Percentiles rank a stretch among this genome's conserved stretches.
Conservation (phyloP, 208 protist genomes). For the Kentomonas sorsogonicus region DNA sequence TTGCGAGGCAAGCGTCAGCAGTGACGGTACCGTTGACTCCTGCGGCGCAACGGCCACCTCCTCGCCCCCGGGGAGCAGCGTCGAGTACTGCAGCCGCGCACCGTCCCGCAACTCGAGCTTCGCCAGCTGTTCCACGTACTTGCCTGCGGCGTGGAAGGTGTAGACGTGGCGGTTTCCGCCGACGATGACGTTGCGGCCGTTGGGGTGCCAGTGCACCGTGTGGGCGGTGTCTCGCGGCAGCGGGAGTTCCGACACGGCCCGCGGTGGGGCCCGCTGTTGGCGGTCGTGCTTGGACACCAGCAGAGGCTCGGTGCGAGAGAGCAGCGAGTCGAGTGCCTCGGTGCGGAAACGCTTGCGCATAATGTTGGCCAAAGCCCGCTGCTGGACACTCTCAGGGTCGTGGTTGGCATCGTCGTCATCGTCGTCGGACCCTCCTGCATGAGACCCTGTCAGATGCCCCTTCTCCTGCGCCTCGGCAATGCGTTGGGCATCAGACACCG, state of each 20-base stretch:
- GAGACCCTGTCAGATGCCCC: not conserved
- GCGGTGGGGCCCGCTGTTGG: slow-evolving; percentile 27
- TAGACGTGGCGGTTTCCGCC: slow-evolving; percentile 76
- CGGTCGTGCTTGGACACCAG: slow-evolving; percentile 49
- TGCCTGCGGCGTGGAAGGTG: slow-evolving; percentile 75
- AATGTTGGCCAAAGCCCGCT: slow-evolving; percentile 8
- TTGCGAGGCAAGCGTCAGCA: slow-evolving; percentile 59
- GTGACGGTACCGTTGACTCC: slow-evolving; percentile 47
- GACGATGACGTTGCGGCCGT: slow-evolving; percentile 71
- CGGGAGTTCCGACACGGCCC: slow-evolving; percentile 58
- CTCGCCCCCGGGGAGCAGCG: slow-evolving; percentile 61
- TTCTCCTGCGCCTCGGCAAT: not conserved
- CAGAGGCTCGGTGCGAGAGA: slow-evolving; percentile 73
- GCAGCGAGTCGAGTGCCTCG: slow-evolving; percentile 64
- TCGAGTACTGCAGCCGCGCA: slow-evolving; percentile 41
- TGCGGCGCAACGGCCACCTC: slow-evolving; percentile 59
- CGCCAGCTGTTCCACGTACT: slow-evolving; percentile 72
- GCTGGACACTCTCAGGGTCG: not conserved
- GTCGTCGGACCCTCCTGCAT: not conserved
- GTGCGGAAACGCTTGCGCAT: slow-evolving; percentile 63
- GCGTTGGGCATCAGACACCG: slow-evolving; percentile 29
- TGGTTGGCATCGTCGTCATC: slow-evolving; percentile 12
- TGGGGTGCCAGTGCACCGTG: slow-evolving; percentile 78
- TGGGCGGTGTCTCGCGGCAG: slow-evolving; percentile 65
- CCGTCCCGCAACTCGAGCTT: slow-evolving; percentile 53